These are phyloP conservation scores for Thoreauomyces humboldtii DNA, from an alignment of 192 early-diverging fungal genomes.

Conservation along the genomic window DNA sequence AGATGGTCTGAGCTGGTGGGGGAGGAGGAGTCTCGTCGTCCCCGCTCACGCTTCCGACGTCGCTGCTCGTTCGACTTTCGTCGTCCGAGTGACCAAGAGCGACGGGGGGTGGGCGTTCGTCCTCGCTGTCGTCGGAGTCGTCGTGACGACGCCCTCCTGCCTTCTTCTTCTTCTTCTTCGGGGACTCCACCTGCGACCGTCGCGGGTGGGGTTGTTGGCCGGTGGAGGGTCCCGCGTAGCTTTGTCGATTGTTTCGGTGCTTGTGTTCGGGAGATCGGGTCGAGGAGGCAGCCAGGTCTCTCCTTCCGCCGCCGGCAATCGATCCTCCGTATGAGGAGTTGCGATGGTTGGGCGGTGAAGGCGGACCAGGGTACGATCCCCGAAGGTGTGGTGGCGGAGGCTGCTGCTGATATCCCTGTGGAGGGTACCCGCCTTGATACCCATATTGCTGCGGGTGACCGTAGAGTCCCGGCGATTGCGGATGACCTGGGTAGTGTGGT, in stretches of 20 bases:
- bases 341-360: not conserved
- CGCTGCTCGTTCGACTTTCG: not conserved
- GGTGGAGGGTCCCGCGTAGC: no score
- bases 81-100: no score
- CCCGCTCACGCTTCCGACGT: not conserved
- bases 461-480: no score
- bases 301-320: not conserved
- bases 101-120: no score
- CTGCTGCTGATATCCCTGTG: not conserved
- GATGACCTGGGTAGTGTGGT: no score
- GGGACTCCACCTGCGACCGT: not conserved
- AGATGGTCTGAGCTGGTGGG: no score
- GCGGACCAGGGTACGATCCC: not conserved
- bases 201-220: not conserved
- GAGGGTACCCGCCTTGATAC: not conserved
- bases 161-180: no score
- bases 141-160: no score
- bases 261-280: not conserved
- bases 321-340: not conserved
- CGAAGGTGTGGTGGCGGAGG: not conserved
- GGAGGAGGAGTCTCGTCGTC: no score
- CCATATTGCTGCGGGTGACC: not conserved
- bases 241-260: not conserved
- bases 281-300: not conserved
- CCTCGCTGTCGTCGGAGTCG: no score